Conservation (phyloP, 495 filamentous ascomycete species). For the Aspergillus affinis region DNA sequence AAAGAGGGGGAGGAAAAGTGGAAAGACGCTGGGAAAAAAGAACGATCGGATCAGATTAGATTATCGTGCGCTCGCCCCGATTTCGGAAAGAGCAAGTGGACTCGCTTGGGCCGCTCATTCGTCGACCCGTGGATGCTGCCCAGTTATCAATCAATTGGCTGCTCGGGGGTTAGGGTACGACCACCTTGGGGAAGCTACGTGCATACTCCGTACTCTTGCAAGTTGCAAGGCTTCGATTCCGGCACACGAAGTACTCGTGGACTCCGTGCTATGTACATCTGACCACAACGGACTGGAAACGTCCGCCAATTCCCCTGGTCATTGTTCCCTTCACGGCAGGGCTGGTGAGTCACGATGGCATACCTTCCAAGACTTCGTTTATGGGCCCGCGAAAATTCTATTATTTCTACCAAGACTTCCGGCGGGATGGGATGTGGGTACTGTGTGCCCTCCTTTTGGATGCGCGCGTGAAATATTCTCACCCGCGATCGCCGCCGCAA, state of each 20-base stretch:
- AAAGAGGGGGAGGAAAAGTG: slow-evolving; percentile 14
- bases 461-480: slow-evolving; percentile 1
- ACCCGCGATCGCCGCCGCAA: slow-evolving; percentile 11
- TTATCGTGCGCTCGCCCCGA: slow-evolving; percentile 32
- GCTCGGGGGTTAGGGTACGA: slow-evolving; percentile 11
- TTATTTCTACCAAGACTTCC: slow-evolving; percentile 3
- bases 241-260: too few species aligned
- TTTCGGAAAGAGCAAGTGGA: slow-evolving; percentile 17
- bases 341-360: background rate
- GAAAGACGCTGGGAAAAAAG: slow-evolving; percentile 25
- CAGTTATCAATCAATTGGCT: slow-evolving; percentile 15
- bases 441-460: background rate
- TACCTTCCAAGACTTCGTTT: background rate
- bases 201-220: too few species aligned
- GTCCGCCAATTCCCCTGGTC: too few species aligned
- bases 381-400: slow-evolving; percentile 5
- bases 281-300: too few species aligned
- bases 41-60: slow-evolving; percentile 49
- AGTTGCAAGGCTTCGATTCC: too few species aligned
- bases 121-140: slow-evolving; percentile 9
- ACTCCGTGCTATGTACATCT: too few species aligned
- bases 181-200: too few species aligned
- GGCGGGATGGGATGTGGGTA: background rate
- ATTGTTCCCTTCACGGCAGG: background rate
- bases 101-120: slow-evolving; percentile 11